A percentile compares a stretch with the other conserved stretches of the same genome.
Conservation (phyloP, 148 eudicot genomes). For the Amaranthus palmeri region DNA sequence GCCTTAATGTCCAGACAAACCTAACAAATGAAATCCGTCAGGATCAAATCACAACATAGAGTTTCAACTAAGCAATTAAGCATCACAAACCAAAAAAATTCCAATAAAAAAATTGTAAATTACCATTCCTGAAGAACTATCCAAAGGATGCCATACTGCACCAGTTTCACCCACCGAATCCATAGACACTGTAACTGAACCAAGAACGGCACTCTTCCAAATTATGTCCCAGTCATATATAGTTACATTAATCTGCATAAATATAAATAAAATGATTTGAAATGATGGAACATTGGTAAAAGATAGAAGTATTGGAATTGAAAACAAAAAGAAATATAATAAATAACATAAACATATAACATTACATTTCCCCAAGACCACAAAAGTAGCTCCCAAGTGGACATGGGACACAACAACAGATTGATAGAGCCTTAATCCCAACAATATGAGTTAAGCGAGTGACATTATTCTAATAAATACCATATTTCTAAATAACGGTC, state of each 20-base stretch:
- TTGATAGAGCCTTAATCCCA: too few species aligned
- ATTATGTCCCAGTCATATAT: conserved; percentile 96
- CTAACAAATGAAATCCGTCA: conserved; percentile 35
- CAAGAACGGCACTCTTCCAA: conserved; percentile 90
- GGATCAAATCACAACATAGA: conserved; percentile 2
- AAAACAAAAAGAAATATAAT: too few species aligned
- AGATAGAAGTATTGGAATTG: not conserved
- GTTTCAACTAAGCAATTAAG: too few species aligned
- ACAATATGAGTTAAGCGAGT: too few species aligned
- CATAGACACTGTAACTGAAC: conserved; percentile 64
- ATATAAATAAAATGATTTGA: conserved; percentile 8
- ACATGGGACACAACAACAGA: too few species aligned
- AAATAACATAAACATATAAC: not conserved
- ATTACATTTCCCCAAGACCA: not conserved
- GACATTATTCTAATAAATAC: too few species aligned
- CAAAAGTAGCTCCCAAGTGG: too few species aligned
- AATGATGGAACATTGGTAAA: not conserved
- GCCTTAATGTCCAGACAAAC: conserved; percentile 76
- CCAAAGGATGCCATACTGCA: conserved; percentile 72
- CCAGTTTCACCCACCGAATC: conserved; percentile 75
- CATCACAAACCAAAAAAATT: not conserved
- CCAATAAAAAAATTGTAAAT: not conserved
- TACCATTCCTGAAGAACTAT: conserved; percentile 89
- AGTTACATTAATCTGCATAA: conserved; percentile 71
- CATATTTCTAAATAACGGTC: too few species aligned